phyloP scores from a whole-genome alignment of 495 filamentous ascomycete species.

The Eremomyces bilateralis region DNA sequence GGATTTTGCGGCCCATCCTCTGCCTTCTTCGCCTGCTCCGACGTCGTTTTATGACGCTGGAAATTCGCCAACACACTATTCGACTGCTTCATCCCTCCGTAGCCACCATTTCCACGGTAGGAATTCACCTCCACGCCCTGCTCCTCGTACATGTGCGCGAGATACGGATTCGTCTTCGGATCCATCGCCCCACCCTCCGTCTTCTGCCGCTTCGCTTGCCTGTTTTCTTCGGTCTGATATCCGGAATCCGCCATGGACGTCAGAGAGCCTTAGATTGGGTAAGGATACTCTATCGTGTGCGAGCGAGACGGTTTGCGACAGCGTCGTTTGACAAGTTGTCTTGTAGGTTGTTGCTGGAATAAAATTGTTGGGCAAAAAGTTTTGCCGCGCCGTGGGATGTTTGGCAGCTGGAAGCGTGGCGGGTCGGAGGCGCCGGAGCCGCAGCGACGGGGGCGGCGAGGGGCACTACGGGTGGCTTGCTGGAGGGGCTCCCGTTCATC shows the following conservation, averaged over 20 bases:
- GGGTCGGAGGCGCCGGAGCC: no score
- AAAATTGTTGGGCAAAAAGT: no score
- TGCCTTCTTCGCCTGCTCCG: constrained; percentile 42
- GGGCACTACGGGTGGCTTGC: no score
- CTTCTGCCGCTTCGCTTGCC: constrained; percentile 24
- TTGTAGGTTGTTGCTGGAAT: no score
- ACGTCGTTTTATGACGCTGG: constrained; percentile 61
- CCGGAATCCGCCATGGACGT: not conserved
- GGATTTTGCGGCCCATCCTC: constrained; percentile 75
- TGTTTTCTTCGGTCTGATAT: not conserved
- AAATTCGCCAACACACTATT: constrained; percentile 35
- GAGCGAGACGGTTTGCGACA: no score
- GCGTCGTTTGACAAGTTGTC: no score
- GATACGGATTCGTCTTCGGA: constrained; percentile 56
- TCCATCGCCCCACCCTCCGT: constrained; percentile 25
- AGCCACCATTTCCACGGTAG: constrained; percentile 15
- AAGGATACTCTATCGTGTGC: no score
- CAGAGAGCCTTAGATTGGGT: no score
- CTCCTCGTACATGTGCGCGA: constrained; percentile 65
- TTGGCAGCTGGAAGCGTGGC: no score
- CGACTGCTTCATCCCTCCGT: constrained; percentile 8
- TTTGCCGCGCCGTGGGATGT: no score
- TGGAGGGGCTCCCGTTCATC: no score
- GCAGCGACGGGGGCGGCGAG: no score
- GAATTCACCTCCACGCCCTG: constrained; percentile 19